Evolutionary conservation across 148 eudicot genomes (phyloP), one percentile per base, ranked within the genome.

Genomic region (Euryodendron excelsum): DNA sequence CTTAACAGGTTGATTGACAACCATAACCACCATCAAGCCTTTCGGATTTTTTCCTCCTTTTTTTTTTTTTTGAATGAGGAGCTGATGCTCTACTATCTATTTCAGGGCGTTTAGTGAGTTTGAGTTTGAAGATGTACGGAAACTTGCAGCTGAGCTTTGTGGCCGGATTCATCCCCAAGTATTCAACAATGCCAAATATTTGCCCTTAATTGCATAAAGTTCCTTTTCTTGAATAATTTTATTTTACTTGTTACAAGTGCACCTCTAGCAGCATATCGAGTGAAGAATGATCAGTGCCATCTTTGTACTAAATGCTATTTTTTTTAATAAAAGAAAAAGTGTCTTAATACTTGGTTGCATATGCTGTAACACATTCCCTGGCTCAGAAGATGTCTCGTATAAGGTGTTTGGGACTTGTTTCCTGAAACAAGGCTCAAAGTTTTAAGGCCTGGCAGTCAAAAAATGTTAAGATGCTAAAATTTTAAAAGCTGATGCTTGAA

Each of bases 81-180:
- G 14, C 56, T 76, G 53, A 66, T 30, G 52, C 60, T 47, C 50
- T 28, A 44, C 30, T 44, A 28, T 61, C 17, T 72, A 62, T 73
- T 63, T 33, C 82, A 93, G 98, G 87, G 92, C 91, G 64, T 82
- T 93, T 80, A 84, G 83, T 80, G 82, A 81, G 80, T 80, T 52
- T 47, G 98, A 93, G 63, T 91, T 84, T 75, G 92, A 88, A 80
- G 93, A 91, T 82, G 98, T 93, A 79, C 81, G 95, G 69, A 93
- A 88, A 82, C 91, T 93, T 80, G 91, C 95, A 55, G 95, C 98
- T 71, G 98, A 93, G 83, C 98, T 91, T 18, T 91, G 89, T 82
- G 98, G 98, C 69, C 86, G 92, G 78, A 86, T 91, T 80, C 96
- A 91, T 79, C 93, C 93, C 41, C 66, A 88, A 80, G 97, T 91